phyloP scores from a whole-genome alignment of 139 green algal species.

The Chlorella sp. region DNA sequence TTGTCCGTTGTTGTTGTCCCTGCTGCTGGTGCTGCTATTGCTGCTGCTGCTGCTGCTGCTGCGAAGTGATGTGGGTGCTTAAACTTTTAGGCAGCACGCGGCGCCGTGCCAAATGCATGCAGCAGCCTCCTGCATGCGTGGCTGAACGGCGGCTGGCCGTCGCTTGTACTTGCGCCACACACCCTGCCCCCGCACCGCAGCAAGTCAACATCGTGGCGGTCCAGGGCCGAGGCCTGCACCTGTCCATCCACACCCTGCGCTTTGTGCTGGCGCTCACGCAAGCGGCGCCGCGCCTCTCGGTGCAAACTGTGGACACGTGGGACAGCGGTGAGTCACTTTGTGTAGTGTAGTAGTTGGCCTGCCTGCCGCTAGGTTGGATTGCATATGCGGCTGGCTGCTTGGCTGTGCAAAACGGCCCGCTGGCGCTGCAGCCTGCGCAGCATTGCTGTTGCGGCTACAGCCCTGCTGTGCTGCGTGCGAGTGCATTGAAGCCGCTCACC shows the following conservation, averaged over 20 bases:
- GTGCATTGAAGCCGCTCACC: too few species aligned
- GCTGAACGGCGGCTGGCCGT: too few species aligned
- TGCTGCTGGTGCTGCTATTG: background rate
- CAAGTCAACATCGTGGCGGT: constrained; percentile 31
- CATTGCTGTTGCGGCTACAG: too few species aligned
- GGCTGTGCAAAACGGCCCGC: background rate
- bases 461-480: too few species aligned
- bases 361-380: too few species aligned
- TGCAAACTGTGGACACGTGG: constrained; percentile 12
- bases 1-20: too few species aligned
- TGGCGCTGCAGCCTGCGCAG: background rate
- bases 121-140: too few species aligned
- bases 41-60: background rate
- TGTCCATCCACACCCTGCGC: constrained; percentile 21
- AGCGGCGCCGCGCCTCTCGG: background rate
- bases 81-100: too few species aligned
- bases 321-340: background rate
- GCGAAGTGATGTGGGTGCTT: too few species aligned
- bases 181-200: background rate
- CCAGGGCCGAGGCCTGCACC: constrained; percentile 20
- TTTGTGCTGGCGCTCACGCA: background rate
- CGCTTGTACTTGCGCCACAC: background rate
- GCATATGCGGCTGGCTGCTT: background rate
- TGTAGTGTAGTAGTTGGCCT: too few species aligned
- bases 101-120: too few species aligned